phyloP scores from a whole-genome alignment of 2,329 filamentous ascomycete species.

The Parafenestella ontariensis region DNA sequence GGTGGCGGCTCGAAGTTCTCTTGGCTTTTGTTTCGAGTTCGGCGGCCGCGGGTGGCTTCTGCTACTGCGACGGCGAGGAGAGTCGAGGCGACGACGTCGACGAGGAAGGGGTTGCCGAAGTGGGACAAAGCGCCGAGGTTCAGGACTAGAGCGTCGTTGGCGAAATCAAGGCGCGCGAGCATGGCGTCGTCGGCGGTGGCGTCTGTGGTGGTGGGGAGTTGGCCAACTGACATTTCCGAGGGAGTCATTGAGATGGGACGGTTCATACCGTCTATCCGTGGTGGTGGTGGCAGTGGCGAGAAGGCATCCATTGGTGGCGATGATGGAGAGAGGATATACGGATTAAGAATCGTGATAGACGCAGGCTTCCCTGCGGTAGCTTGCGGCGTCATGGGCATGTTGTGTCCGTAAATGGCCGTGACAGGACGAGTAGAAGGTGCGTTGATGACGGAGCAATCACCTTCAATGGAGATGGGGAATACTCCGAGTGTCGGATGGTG shows the following conservation, averaged over 20 bases:
- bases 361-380: constrained; percentile 35
- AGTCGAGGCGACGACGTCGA: constrained; percentile 53
- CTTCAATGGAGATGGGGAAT: constrained; percentile 53
- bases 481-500: constrained; percentile 55
- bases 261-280: constrained; percentile 27
- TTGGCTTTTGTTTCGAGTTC: constrained; percentile 21
- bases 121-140: constrained; percentile 53
- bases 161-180: constrained; percentile 55
- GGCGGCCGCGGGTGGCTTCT: constrained; percentile 49
- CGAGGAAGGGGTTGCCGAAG: constrained; percentile 54
- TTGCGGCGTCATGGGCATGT: constrained; percentile 47
- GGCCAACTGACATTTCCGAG: constrained; percentile 41
- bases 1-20: constrained; percentile 45
- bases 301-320: constrained; percentile 42
- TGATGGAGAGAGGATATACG: constrained; percentile 47
- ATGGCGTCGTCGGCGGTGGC: constrained; percentile 47
- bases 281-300: constrained; percentile 39
- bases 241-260: constrained; percentile 42
- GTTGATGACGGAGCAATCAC: constrained; percentile 50
- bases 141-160: constrained; percentile 51
- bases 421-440: constrained; percentile 47
- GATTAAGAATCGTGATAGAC: constrained; percentile 48
- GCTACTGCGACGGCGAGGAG: constrained; percentile 55
- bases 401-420: constrained; percentile 49
- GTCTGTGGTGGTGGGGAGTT: constrained; percentile 46